These are phyloP conservation scores for Nicotiana attenuata DNA, from an alignment of 257 asterid species.

Conservation along the genomic window DNA sequence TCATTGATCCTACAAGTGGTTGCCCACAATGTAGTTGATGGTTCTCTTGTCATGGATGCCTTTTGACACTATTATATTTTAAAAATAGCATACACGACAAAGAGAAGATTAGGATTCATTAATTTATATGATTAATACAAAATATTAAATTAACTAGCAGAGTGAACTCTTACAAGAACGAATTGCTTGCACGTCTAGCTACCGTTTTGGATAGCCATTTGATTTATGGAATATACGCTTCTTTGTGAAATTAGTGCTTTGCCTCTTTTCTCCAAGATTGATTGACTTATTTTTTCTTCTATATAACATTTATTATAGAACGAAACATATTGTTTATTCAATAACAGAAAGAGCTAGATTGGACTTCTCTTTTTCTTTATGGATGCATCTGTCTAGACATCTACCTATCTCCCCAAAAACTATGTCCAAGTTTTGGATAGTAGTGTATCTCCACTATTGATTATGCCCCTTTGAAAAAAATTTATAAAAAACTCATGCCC, in stretches of 20 bases:
- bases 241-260: background rate
- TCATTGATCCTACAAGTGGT: background rate
- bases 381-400: background rate
- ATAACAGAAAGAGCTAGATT: background rate
- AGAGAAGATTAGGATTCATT: background rate
- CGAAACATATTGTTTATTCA: background rate
- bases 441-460: background rate
- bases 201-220: background rate
- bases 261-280: background rate
- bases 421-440: background rate
- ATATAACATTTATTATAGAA: background rate
- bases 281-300: background rate
- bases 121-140: background rate
- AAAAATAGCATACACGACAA: background rate
- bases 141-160: background rate
- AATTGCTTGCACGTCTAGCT: background rate
- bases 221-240: background rate
- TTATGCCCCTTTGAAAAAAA: too few relatives aligned
- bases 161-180: background rate
- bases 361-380: background rate
- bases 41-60: background rate
- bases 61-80: background rate
- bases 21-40: background rate
- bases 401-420: background rate
- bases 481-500: too few relatives aligned